phyloP scores from a whole-genome alignment of 2,329 filamentous ascomycete genomes.

The Microsporum canis region DNA sequence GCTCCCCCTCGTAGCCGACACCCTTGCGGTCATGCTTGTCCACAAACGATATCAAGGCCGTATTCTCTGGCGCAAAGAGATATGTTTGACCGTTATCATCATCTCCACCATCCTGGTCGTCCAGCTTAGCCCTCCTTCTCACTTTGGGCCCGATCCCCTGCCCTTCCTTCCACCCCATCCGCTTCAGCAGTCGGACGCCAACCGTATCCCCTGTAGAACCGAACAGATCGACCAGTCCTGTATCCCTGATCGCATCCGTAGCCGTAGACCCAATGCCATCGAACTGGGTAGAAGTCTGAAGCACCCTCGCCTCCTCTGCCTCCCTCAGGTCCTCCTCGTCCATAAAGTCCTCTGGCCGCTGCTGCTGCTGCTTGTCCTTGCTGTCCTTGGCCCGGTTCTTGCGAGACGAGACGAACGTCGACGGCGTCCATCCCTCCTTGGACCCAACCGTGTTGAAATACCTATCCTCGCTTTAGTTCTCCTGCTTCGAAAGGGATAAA shows the following conservation, averaged over 20 bases:
- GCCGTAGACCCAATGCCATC: conserved; percentile 61
- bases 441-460: conserved; percentile 98
- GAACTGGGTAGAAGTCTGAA: conserved; percentile 64
- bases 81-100: conserved; percentile 41
- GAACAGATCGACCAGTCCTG: conserved; percentile 60
- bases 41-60: conserved; percentile 46
- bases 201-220: conserved; percentile 66
- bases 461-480: conserved; percentile 36
- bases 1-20: conserved; percentile 35
- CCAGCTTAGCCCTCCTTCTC: conserved; percentile 59
- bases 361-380: conserved; percentile 45
- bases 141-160: conserved; percentile 88
- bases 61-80: conserved; percentile 77
- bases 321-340: conserved; percentile 91
- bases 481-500: not conserved
- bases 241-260: conserved; percentile 41
- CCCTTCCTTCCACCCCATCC: conserved; percentile 92
- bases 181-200: conserved; percentile 71
- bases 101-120: conserved; percentile 39
- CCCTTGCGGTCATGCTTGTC: conserved; percentile 37
- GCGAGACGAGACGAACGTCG: conserved; percentile 83
- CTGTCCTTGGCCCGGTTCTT: conserved; percentile 61
- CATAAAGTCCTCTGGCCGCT: conserved; percentile 86
- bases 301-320: conserved; percentile 61
- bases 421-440: conserved; percentile 94